These are phyloP conservation scores for Boechera divaricarpa DNA, from an alignment of 345 rosid genomes.

Conservation along the genomic window DNA sequence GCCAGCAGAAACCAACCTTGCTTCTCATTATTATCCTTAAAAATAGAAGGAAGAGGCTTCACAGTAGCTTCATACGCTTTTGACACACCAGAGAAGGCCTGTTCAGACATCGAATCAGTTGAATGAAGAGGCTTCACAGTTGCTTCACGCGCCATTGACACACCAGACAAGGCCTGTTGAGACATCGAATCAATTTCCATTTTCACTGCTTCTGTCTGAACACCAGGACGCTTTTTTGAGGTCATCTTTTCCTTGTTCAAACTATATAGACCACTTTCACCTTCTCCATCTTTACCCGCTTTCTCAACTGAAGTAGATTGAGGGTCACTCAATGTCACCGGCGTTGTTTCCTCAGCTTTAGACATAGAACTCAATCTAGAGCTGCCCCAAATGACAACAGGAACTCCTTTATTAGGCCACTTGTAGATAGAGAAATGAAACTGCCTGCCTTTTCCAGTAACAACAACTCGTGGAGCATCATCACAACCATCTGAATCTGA, in stretches of 20 bases:
- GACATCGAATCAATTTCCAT: constrained; percentile 28
- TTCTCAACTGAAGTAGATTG: constrained; percentile 19
- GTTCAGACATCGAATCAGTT: constrained; percentile 27
- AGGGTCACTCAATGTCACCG: background rate
- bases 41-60: constrained; percentile 49
- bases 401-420: constrained; percentile 84
- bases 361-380: constrained; percentile 53
- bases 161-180: constrained; percentile 33
- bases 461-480: constrained; percentile 44
- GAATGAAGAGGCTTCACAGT: constrained; percentile 43
- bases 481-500: constrained; percentile 5
- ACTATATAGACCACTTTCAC: background rate
- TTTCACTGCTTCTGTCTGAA: constrained; percentile 39
- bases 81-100: constrained; percentile 32
- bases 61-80: constrained; percentile 42
- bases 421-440: constrained; percentile 94
- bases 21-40: constrained; percentile 30
- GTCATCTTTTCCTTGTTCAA: constrained; percentile 24
- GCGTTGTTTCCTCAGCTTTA: constrained; percentile 30
- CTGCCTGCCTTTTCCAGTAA: constrained; percentile 41
- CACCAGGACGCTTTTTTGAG: constrained; percentile 22
- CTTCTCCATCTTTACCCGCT: background rate
- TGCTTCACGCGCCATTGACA: constrained; percentile 42
- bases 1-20: constrained; percentile 44
- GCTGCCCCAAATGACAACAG: constrained; percentile 51